phyloP scores from a whole-genome alignment of 768 basidiomycete genomes.

The Tulasnella sp. region DNA sequence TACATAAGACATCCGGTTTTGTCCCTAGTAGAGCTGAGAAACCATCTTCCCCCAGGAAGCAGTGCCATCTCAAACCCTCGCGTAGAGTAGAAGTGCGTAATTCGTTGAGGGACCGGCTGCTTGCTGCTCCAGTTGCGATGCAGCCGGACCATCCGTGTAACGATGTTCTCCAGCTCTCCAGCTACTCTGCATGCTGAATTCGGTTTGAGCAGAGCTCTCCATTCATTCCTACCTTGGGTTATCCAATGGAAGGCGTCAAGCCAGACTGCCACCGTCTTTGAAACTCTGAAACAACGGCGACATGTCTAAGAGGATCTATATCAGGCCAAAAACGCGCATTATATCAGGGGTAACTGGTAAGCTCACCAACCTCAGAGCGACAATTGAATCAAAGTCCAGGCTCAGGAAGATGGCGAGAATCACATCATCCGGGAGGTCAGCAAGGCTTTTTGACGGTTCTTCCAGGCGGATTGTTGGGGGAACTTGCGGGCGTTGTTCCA shows the following conservation, averaged over 20 bases:
- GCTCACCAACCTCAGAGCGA: no score
- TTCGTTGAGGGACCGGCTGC: not conserved
- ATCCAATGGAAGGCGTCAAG: not conserved
- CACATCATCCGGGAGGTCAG: no score
- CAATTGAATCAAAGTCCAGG: no score
- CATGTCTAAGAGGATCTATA: not conserved
- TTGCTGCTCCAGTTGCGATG: not conserved
- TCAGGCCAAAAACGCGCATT: no score
- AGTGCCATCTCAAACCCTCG: not conserved
- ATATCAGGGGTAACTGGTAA: no score
- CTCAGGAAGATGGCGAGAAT: no score
- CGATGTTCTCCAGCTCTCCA: not conserved
- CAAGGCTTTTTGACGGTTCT: no score
- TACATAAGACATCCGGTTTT: not conserved
- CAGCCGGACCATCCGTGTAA: not conserved
- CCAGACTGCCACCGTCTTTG: not conserved
- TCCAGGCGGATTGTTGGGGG: no score
- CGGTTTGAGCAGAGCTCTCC: not conserved
- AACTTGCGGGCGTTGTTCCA: no score
- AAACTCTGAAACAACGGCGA: not conserved
- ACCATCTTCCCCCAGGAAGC: not conserved
- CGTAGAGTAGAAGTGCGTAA: not conserved
- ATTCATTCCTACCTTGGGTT: not conserved
- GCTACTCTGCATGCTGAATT: not conserved
- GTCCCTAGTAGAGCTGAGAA: not conserved